Evolutionary conservation across 2,329 filamentous ascomycete species (phyloP), one percentile per base, ranked within the genome.

Genomic region (Fusarium sp.): DNA sequence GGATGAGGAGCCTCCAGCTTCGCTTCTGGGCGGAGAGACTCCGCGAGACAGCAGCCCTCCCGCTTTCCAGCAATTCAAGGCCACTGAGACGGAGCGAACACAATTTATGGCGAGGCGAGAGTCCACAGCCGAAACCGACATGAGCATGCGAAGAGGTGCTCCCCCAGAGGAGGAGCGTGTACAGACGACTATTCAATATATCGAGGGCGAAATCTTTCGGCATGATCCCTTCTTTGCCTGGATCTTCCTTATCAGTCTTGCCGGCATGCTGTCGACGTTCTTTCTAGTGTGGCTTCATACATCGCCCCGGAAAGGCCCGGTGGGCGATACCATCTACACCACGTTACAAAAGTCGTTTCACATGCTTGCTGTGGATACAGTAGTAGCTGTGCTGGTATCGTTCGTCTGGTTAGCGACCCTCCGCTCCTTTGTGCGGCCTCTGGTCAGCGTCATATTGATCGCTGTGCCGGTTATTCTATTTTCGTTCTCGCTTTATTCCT

Each of bases 291-390:
- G 91, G 80, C 82, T 99, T 36, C 92, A 98, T 72, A 98, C 94
- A 2, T 87, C 90, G 15, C 80, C 88, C 1, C 82, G 82, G 50
- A 90, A 90, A 71, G 84, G 84, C 57, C 89, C 89, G 1, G 84
- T 96, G 53, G 94, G 93, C 13, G 95, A 99, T 75, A 97, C 94
- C 1, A 92, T 99, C 55, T 99, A 99, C 75, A 92, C 90, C 13
- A 93, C 92, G 5, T 79, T 99, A 32, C 89, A 91, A 67, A 87
- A 88, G 46, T 97, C 93, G 1, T 95, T 96, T 70, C 89, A 95
- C 71, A 88, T 98, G 65, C 86, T 99, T 37, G 91, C 92, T 2
- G 87, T 95, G 48, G 96, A 98, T 76, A 98, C 95, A 1, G 75
- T 98, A 15, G 88, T 97, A n/a, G 90, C 95, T 1, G 81, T 97